Evolutionary conservation across 768 basidiomycete species (phyloP).

Genomic region (Termitomyces sp.): DNA sequence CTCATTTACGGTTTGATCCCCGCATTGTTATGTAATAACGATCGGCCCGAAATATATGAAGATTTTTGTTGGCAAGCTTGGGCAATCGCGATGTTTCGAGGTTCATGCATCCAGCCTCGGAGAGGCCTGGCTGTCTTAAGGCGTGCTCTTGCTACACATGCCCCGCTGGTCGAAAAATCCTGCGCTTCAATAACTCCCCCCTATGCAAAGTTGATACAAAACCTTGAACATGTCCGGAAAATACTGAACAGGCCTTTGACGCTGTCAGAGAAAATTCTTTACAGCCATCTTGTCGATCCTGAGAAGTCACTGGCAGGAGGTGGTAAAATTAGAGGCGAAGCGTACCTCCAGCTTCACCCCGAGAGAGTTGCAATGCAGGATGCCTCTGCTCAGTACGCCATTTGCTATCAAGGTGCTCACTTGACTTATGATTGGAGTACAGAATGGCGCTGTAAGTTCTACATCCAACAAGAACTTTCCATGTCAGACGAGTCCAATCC

Average conservation of each 20-base stretch:
- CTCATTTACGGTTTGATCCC: slow-evolving; percentile 26
- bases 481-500: slow-evolving; percentile 4
- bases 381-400: slow-evolving; percentile 78
- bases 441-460: slow-evolving; percentile 77
- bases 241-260: slow-evolving; percentile 79
- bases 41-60: slow-evolving; percentile 10
- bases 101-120: slow-evolving; percentile 15
- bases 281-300: slow-evolving; percentile 84
- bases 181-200: slow-evolving; percentile 76
- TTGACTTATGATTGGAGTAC: slow-evolving; percentile 8
- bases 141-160: slow-evolving; percentile 33
- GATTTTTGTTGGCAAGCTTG: neutral
- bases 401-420: neutral
- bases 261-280: slow-evolving; percentile 96
- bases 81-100: slow-evolving; percentile 20
- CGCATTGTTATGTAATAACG: neutral
- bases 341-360: slow-evolving; percentile 85
- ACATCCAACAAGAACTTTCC: neutral
- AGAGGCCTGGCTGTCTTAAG: slow-evolving; percentile 17
- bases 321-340: slow-evolving; percentile 73
- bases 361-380: slow-evolving; percentile 98
- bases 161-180: slow-evolving; percentile 31
- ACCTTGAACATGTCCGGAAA: slow-evolving; percentile 61
- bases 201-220: slow-evolving; percentile 64
- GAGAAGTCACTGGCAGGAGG: slow-evolving; percentile 60